phyloP scores from a whole-genome alignment of 164 flowering plant genomes.

The Nelumbo lutea region DNA sequence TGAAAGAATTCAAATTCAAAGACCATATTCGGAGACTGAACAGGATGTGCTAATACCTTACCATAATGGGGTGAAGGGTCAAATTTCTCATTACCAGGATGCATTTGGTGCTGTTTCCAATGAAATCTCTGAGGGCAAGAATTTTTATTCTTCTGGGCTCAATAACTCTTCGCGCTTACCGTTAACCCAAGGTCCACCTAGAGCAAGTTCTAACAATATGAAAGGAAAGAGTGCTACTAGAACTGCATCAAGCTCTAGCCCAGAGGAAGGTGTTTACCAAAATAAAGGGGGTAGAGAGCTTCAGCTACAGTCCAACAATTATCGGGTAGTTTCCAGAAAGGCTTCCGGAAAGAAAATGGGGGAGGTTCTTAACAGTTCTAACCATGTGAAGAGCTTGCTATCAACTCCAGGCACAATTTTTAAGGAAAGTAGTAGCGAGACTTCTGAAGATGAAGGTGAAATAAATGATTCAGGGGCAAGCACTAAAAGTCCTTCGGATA shows the following conservation, averaged over 20 bases:
- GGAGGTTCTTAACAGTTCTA: slow-evolving; percentile 22
- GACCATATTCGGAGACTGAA: slow-evolving; percentile 13
- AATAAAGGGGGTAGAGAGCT: slow-evolving; percentile 11
- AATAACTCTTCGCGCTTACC: background rate
- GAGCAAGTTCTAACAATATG: slow-evolving; percentile 1
- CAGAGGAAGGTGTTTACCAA: slow-evolving; percentile 10
- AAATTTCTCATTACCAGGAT: slow-evolving; percentile 9
- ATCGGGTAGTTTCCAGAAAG: slow-evolving; percentile 14
- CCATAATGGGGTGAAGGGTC: slow-evolving; percentile 5
- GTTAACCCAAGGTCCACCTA: background rate
- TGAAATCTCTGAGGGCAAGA: slow-evolving; percentile 12
- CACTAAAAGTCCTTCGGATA: slow-evolving; percentile 44
- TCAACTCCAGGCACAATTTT: slow-evolving; percentile 31
- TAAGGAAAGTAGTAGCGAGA: slow-evolving; percentile 35
- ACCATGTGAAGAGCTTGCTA: slow-evolving; percentile 31
- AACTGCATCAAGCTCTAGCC: slow-evolving; percentile 23
- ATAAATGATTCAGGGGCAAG: slow-evolving; percentile 36
- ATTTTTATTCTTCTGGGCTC: slow-evolving; percentile 10
- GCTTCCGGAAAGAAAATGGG: slow-evolving; percentile 19
- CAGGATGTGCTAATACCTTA: slow-evolving; percentile 5
- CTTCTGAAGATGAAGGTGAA: slow-evolving; percentile 38
- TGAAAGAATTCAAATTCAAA: slow-evolving; percentile 9
- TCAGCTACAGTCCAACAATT: slow-evolving; percentile 10
- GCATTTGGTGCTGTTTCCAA: background rate
- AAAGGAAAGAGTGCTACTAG: slow-evolving; percentile 9